Percentiles rank a stretch among this genome's conserved stretches.
These are phyloP conservation scores for Nakazawaea laoshanensis DNA, from an alignment of 805 yeast species.

Conservation along the genomic window DNA sequence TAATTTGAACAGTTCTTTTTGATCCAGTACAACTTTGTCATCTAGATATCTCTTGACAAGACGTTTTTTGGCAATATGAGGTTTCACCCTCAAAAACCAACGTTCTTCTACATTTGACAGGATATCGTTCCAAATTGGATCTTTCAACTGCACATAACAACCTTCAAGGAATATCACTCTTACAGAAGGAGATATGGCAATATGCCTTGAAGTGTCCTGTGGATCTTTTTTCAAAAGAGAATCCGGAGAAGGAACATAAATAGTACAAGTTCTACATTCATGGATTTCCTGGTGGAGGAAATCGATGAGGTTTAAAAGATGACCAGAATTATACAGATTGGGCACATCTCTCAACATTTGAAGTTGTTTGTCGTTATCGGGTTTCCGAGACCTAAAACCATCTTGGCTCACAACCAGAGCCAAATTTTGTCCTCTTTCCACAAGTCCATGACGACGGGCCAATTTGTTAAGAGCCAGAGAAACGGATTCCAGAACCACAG, in stretches of 20 bases:
- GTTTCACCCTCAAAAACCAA: constrained; percentile 24
- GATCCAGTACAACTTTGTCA: constrained; percentile 21
- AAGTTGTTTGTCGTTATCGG: constrained; percentile 15
- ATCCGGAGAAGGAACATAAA: too few species aligned
- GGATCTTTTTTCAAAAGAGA: too few species aligned
- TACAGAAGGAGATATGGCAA: constrained; percentile 18
- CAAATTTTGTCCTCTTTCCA: constrained; percentile 6
- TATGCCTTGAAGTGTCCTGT: constrained; percentile 25
- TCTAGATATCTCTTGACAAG: constrained; percentile 23
- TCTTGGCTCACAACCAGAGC: constrained; percentile 10
- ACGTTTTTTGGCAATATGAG: constrained; percentile 10
- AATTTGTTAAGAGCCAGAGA: constrained; percentile 8
- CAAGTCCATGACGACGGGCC: constrained; percentile 8
- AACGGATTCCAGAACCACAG: constrained; percentile 22
- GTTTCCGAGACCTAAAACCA: constrained; percentile 5
- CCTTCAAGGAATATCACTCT: constrained; percentile 28
- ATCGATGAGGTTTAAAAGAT: constrained; percentile 18
- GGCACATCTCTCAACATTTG: constrained; percentile 29
- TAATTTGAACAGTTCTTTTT: constrained; percentile 25
- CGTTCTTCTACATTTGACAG: constrained; percentile 21
- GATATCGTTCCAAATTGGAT: constrained; percentile 26
- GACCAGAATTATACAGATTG: constrained; percentile 27
- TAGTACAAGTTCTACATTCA: constrained; percentile 19
- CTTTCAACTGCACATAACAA: constrained; percentile 27
- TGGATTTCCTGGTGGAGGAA: constrained; percentile 26